Base-by-base conservation (phyloP, 768 basidiomycete species). In the Chalciporus piperatus region DNA sequence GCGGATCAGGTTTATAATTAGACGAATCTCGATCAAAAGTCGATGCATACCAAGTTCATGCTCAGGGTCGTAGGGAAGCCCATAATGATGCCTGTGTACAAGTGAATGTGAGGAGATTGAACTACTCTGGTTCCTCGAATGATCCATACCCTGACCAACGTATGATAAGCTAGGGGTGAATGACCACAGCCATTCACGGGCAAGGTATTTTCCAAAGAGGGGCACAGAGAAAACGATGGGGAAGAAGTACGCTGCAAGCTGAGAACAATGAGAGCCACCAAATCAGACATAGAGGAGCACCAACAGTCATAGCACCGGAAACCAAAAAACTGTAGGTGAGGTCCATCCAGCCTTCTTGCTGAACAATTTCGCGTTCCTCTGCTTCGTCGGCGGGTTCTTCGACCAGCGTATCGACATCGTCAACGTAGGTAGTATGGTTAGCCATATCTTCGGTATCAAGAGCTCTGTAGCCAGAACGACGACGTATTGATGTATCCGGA, bases 121-220 rank as follows among this genome's bases (percentile, higher is more conserved):
- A 50, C 20, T 23, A 17, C 25, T 8, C 17, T 13, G 10, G 11
- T 40, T 35, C 8, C 41, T 49, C 37, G 23, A 17, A 41, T 8
- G n/a, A 45, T 11, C 13, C 50, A 10, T 48, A 61, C 91, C 94
- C 80, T 96, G 92, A 1, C 94, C 94, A 35, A 97, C 84, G 62
- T 97, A 98, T 0, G 89, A 91, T 20, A 96, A 71, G 67, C 89
- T 92, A 1, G 93, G 95, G 0, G 92, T 89, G 63, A 97, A 95
- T 37, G 83, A 88, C 93, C 94, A 98, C 12, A 94, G 69, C 93
- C 94, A 98, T 57, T 89, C 77, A 37, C 78, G 79, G 3, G 96
- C 96, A 3, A 97, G 76, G 62, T 89, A 83, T 35, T 73, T 78
- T 7, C 92, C 92, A 58, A 97, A 92, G 1, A 95, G 54, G 2